Percentiles rank a stretch among this genome's conserved stretches.
Conservation (phyloP, 805 yeast species). For the Wickerhamomyces xylosicus region DNA sequence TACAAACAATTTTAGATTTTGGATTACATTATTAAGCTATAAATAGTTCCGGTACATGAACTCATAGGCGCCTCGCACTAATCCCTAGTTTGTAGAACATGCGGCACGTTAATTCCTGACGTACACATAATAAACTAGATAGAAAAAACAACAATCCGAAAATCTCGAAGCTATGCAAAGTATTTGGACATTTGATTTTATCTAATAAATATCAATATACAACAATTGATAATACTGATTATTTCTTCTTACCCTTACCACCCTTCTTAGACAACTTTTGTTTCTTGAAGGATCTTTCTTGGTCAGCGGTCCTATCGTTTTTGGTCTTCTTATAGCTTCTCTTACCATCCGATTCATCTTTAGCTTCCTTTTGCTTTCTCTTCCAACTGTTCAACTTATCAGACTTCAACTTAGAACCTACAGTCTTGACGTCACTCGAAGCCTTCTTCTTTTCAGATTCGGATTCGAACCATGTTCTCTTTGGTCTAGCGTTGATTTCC, state of each 20-base stretch:
- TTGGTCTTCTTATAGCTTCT: slow-evolving; percentile 77
- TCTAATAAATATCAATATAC: too few relatives aligned
- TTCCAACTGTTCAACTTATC: slow-evolving; percentile 55
- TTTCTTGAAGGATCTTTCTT: slow-evolving; percentile 25
- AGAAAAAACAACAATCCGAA: too few relatives aligned
- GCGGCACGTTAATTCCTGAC: too few relatives aligned
- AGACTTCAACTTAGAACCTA: slow-evolving; percentile 32
- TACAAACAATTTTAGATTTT: too few relatives aligned
- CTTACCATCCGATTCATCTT: slow-evolving; percentile 32
- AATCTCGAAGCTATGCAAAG: not conserved
- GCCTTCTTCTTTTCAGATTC: slow-evolving; percentile 31
- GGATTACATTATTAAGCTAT: too few relatives aligned
- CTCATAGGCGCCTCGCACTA: too few relatives aligned
- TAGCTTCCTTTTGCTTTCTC: slow-evolving; percentile 61
- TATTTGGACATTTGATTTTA: too few relatives aligned
- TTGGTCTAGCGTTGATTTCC: slow-evolving; percentile 85
- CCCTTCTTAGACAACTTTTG: slow-evolving; percentile 13
- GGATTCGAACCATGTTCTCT: slow-evolving; percentile 91
- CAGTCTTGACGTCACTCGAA: slow-evolving; percentile 21
- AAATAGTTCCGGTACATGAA: too few relatives aligned
- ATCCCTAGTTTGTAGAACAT: too few relatives aligned
- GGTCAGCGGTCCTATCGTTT: slow-evolving; percentile 50
- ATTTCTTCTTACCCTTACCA: not conserved
- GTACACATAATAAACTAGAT: too few relatives aligned
- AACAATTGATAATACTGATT: not conserved